phyloP scores from a whole-genome alignment of 176 grass and related monocot species.

The Puya raimondii region DNA sequence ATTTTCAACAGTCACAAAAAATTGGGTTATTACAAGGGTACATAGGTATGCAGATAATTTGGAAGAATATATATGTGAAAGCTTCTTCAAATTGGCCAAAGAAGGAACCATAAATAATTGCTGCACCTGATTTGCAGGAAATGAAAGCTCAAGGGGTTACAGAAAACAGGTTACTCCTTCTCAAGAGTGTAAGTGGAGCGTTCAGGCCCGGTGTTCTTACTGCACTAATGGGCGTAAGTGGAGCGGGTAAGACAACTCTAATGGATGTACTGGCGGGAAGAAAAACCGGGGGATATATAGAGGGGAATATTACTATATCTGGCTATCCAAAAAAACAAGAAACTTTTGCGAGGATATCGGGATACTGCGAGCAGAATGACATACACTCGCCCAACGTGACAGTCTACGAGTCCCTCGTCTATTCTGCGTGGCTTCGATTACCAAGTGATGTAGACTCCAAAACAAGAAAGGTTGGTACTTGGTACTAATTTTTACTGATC shows the following conservation, averaged over 20 bases:
- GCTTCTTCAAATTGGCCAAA: background rate
- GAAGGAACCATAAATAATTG: background rate
- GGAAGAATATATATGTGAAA: too few species aligned
- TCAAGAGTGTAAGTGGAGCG: background rate
- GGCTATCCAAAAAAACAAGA: background rate
- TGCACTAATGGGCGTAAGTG: background rate
- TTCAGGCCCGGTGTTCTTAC: background rate
- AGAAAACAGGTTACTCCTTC: background rate
- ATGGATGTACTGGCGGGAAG: background rate
- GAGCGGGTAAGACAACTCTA: background rate
- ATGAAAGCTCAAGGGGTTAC: background rate
- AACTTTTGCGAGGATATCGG: slow-evolving; percentile 1
- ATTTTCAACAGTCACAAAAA: too few species aligned
- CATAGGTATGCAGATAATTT: too few species aligned
- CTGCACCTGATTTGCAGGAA: background rate
- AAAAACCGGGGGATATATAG: background rate
- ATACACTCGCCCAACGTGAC: background rate
- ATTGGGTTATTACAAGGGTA: too few species aligned
- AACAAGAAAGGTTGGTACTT: background rate
- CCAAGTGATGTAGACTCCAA: background rate
- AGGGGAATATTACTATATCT: background rate
- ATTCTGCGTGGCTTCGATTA: background rate
- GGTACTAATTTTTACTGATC: background rate
- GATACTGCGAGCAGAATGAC: background rate
- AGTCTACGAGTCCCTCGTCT: background rate